phyloP scores from a whole-genome alignment of 805 yeast genomes.

The Saccharomycopsis lassenensis region DNA sequence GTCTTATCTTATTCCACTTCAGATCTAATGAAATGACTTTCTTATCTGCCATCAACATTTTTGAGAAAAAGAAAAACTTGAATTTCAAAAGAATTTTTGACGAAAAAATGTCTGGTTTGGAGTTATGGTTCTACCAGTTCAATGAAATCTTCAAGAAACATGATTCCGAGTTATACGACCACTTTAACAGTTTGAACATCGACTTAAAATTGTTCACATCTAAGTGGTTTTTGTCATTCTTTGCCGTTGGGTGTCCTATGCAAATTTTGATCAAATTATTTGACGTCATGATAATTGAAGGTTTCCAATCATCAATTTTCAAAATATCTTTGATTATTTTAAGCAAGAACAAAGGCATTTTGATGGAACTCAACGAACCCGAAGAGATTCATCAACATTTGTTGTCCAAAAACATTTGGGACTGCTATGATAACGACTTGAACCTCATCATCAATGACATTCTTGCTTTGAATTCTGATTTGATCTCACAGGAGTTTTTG shows the following conservation, averaged over 20 bases:
- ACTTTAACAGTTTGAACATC: slow-evolving; percentile 29
- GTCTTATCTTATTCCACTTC: slow-evolving; percentile 40
- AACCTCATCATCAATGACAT: slow-evolving; percentile 26
- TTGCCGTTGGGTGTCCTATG: slow-evolving; percentile 50
- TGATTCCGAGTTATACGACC: slow-evolving; percentile 32
- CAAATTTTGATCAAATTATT: slow-evolving; percentile 37
- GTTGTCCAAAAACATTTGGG: slow-evolving; percentile 33
- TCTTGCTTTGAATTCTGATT: slow-evolving; percentile 9
- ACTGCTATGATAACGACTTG: slow-evolving; percentile 28
- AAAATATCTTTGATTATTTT: slow-evolving; percentile 45
- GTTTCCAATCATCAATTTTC: slow-evolving; percentile 40
- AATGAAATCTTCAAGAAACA: slow-evolving; percentile 30
- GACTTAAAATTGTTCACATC: slow-evolving; percentile 40
- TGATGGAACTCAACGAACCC: slow-evolving; percentile 27
- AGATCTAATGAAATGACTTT: slow-evolving; percentile 32
- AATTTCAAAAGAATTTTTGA: slow-evolving; percentile 38
- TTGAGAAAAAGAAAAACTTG: slow-evolving; percentile 41
- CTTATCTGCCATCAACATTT: slow-evolving; percentile 41
- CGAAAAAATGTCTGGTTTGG: slow-evolving; percentile 44
- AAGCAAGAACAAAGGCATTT: slow-evolving; percentile 33
- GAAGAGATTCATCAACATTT: slow-evolving; percentile 32
- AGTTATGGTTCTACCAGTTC: slow-evolving; percentile 43
- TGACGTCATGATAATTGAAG: slow-evolving; percentile 44
- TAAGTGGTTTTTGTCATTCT: slow-evolving; percentile 57
- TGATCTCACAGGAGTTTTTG: slow-evolving; percentile 8